Evolutionary conservation across 106 monocot genomes (phyloP).

Genomic region (Narthecium ossifragum): DNA sequence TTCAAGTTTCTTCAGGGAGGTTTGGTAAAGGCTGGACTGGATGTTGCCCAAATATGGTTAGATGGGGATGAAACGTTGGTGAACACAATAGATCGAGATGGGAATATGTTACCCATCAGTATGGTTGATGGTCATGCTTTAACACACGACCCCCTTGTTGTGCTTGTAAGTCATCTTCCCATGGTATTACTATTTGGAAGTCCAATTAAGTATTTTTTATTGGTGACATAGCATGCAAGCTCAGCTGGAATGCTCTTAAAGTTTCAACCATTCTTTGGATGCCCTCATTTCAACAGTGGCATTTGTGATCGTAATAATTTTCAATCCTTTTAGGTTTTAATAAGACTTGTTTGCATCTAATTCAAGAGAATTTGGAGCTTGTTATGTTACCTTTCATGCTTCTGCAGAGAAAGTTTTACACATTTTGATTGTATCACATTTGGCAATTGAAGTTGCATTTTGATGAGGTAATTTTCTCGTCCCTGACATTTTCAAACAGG

Average conservation of each 20-base stretch:
- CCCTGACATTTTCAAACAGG: too few relatives aligned
- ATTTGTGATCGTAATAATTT: too few relatives aligned
- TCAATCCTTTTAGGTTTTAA: too few relatives aligned
- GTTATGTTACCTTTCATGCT: too few relatives aligned
- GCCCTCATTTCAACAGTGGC: too few relatives aligned
- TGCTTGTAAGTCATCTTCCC: constrained; percentile 57
- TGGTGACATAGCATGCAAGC: neutral
- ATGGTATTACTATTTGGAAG: neutral
- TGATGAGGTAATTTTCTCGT: too few relatives aligned
- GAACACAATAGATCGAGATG: constrained; percentile 89
- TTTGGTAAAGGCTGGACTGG: constrained; percentile 88
- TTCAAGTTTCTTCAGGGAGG: constrained; percentile 53
- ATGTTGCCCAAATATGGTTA: constrained; percentile 97
- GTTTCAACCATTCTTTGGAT: too few relatives aligned
- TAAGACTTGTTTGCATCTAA: too few relatives aligned
- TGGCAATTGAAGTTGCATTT: too few relatives aligned
- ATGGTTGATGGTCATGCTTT: constrained; percentile 79
- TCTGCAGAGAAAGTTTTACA: too few relatives aligned
- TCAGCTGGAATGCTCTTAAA: neutral
- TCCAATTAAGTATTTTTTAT: neutral
- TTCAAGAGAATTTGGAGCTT: too few relatives aligned
- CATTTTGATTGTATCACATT: too few relatives aligned
- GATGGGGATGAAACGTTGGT: constrained; percentile 90
- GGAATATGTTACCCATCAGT: constrained; percentile 78
- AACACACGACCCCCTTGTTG: constrained; percentile 93